Conservation (phyloP, 1,284 basidiomycete species). For the Cryptococcus jaspeensis region DNA sequence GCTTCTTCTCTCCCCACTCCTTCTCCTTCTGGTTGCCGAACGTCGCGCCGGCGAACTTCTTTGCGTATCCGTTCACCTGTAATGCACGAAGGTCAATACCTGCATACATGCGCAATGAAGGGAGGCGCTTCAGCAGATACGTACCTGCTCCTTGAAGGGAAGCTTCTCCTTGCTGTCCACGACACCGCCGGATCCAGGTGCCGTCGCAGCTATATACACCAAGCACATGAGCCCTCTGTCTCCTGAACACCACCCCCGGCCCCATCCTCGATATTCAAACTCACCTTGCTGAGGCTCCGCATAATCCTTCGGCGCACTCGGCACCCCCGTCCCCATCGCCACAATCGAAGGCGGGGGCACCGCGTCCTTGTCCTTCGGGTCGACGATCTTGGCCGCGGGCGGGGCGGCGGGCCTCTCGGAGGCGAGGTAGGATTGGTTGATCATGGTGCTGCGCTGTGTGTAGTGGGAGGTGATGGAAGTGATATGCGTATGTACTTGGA, state of each 20-base stretch:
- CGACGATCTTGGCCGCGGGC: no score
- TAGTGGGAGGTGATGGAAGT: not conserved
- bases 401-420: no score
- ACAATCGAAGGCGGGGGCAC: slow-evolving; percentile 12
- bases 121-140: slow-evolving; percentile 13
- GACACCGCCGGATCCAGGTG: slow-evolving; percentile 27
- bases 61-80: slow-evolving; percentile 46
- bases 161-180: slow-evolving; percentile 24
- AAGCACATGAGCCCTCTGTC: not conserved
- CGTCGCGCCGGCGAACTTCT: slow-evolving; percentile 39
- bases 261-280: not conserved
- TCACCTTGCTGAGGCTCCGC: slow-evolving; percentile 35
- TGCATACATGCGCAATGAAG: not conserved
- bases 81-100: not conserved
- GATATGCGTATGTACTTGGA: no score
- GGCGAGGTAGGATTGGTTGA: no score
- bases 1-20: slow-evolving; percentile 38
- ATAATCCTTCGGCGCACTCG: slow-evolving; percentile 8
- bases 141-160: slow-evolving; percentile 44
- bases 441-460: no score
- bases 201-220: slow-evolving; percentile 27
- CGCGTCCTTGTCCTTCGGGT: no score
- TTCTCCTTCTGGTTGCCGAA: slow-evolving; percentile 39
- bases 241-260: not conserved
- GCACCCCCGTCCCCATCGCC: slow-evolving; percentile 13